Conservation (phyloP, 305 asterid species). For the Rubia peregrina region DNA sequence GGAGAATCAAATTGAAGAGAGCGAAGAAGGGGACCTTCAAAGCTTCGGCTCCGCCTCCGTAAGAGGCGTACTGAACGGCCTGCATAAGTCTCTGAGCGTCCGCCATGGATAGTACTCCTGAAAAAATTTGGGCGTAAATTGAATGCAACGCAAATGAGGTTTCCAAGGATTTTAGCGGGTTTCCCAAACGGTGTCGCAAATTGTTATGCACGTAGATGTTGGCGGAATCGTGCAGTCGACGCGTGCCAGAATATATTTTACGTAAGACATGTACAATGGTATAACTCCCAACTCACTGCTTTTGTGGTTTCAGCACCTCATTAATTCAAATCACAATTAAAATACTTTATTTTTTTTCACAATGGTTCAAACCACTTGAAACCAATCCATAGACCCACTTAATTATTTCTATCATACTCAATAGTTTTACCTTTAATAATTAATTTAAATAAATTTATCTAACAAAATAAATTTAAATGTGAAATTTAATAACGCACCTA, state of each 20-base stretch:
- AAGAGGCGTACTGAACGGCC: slow-evolving; percentile 34
- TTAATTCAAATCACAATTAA: too few species aligned
- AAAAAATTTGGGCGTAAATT: neutral
- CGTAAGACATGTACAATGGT: too few species aligned
- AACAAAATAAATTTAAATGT: too few species aligned
- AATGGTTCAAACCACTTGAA: too few species aligned
- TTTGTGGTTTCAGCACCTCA: too few species aligned
- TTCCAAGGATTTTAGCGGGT: neutral
- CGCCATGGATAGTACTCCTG: slow-evolving; percentile 21
- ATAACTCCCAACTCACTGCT: too few species aligned
- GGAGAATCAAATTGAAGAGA: neutral
- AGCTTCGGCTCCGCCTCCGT: slow-evolving; percentile 33
- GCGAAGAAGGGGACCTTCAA: slow-evolving; percentile 32
- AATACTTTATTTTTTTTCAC: too few species aligned
- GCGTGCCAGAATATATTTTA: neutral
- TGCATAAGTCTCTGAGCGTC: slow-evolving; percentile 33
- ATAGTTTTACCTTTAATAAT: too few species aligned
- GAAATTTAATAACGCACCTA: too few species aligned
- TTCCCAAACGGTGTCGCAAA: neutral
- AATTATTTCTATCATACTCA: too few species aligned
- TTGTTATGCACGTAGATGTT: neutral
- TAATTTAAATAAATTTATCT: too few species aligned
- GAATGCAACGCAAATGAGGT: neutral
- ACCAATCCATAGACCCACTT: too few species aligned
- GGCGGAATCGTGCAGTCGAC: neutral